Evolutionary conservation across 1,284 basidiomycete genomes (phyloP), one percentile per base, ranked within the genome.

Genomic region (Agroathelia rolfsii): DNA sequence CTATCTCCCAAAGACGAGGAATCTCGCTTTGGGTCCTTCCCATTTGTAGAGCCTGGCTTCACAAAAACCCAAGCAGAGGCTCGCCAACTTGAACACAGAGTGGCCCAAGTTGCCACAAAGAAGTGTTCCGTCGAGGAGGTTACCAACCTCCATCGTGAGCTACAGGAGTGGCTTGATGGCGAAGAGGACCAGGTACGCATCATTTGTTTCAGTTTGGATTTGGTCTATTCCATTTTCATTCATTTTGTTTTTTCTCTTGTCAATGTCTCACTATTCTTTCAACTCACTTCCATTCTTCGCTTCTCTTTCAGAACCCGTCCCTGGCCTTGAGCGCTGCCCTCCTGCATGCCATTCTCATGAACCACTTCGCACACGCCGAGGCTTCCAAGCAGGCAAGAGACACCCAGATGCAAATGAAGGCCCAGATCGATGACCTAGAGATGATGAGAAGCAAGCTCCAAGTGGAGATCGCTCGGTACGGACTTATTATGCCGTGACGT

Each of bases 41-140:
- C 53, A 32, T 44, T 56, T 37, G 47, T 55, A 20, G 58, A 61
- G 44, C 52, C 58, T 28, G 41, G 50, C 46, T 61, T 45, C 35
- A 38, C 63, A 11, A 61, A 62, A 30, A 56, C 60, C 8, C 63
- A 71, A 25, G 62, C 65, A 28, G 76, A 80, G 41, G 74, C 71
- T 38, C 71, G 74, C 25, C 60, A 69, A 42, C 63, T 85, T 35
- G 82, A 85, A 56, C 72, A 73, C 56, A 81, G 72, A 56, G 79
- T 85, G 37, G 75, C 75, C 37, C 71, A 69, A 48, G 75, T 84
- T 45, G 82, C 81, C 19, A 69, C 72, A n/a, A 81, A 80, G 70
- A 83, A 81, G 64, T 83, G 78, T 58, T 82, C 79, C 17, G 80
- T 85, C 38, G 81, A 85, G 53, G 81, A 85, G 59, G 77, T 85